Conservation (phyloP, 139 green algal species). For the Tetradesmus obliquus region DNA sequence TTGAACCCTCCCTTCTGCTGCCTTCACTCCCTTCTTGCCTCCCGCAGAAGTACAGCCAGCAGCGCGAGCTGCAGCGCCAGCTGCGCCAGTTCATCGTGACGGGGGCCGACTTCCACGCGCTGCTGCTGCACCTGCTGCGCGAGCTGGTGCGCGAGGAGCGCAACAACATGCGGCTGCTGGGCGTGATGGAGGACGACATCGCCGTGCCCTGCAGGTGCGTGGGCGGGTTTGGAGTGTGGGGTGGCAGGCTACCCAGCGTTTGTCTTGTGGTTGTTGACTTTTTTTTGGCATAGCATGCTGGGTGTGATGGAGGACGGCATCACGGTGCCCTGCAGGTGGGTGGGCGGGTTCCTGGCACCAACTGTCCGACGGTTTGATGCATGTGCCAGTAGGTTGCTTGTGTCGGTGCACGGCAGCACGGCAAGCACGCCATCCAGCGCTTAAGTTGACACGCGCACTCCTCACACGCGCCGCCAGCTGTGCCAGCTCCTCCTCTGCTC, state of each 20-base stretch:
- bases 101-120: slow-evolving; percentile 57
- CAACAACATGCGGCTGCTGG: slow-evolving; percentile 48
- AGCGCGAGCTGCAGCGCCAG: slow-evolving; percentile 86
- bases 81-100: slow-evolving; percentile 72
- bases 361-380: no score
- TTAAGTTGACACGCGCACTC: no score
- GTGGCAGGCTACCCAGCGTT: no score
- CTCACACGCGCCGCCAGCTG: no score
- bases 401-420: no score
- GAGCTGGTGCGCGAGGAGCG: slow-evolving; percentile 73
- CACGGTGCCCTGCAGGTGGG: slow-evolving; percentile 23
- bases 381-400: no score
- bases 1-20: no score
- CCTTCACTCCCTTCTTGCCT: not conserved
- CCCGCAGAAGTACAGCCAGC: slow-evolving; percentile 94
- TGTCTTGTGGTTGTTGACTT: no score
- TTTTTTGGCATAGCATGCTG: not conserved
- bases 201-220: slow-evolving; percentile 25
- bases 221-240: not conserved
- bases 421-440: no score
- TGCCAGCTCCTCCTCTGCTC: not conserved
- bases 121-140: slow-evolving; percentile 79
- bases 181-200: slow-evolving; percentile 45
- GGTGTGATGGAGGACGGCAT: slow-evolving; percentile 43
- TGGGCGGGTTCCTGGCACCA: not conserved